Conservation (phyloP, 2,329 filamentous ascomycete species). For the Penicillium expansum region DNA sequence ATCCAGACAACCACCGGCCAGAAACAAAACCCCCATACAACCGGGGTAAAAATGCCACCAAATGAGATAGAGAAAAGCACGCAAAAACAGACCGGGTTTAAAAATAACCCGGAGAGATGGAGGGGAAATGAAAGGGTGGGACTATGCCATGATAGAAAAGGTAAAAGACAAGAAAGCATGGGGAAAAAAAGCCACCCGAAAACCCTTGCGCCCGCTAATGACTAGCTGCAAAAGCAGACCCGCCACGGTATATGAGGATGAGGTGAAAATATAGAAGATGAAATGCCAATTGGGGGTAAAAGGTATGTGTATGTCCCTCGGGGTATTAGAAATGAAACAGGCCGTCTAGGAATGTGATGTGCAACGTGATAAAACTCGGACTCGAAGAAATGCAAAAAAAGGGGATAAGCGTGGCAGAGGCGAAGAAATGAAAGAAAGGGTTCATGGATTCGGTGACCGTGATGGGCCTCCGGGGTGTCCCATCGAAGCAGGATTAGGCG, state of each 20-base stretch:
- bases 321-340: conserved; percentile 30
- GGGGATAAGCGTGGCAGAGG: not conserved
- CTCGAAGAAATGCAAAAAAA: conserved; percentile 3
- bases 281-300: conserved; percentile 9
- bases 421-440: not conserved
- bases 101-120: conserved; percentile 2
- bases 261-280: conserved; percentile 17
- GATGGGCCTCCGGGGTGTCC: conserved; percentile 29
- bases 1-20: conserved; percentile 5
- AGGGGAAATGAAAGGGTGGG: conserved; percentile 4
- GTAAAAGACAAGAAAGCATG: conserved; percentile 3
- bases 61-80: not conserved
- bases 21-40: not conserved
- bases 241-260: conserved; percentile 26
- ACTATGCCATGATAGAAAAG: conserved; percentile 20
- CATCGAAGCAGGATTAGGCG: conserved; percentile 31
- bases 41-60: not conserved
- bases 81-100: not conserved
- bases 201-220: conserved; percentile 41
- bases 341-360: conserved; percentile 25
- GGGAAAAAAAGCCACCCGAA: conserved; percentile 35
- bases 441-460: conserved; percentile 26
- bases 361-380: conserved; percentile 18
- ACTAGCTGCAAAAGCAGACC: conserved; percentile 33
- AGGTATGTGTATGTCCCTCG: conserved; percentile 16